phyloP scores from a whole-genome alignment of 148 eudicot genomes.

The Persicaria tinctoria region DNA sequence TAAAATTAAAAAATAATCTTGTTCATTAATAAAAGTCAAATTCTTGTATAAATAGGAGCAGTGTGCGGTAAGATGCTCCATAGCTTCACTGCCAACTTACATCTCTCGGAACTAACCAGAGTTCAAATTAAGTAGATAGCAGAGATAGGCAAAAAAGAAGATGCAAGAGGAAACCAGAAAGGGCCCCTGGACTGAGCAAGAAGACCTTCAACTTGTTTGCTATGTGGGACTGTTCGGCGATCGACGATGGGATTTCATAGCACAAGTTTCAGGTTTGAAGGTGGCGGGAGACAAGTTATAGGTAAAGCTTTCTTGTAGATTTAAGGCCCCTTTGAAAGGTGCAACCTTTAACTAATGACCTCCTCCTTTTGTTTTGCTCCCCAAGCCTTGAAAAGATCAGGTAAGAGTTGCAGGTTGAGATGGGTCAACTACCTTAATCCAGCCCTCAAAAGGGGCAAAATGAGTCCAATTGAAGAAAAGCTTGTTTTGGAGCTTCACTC shows the following conservation, averaged over 20 bases:
- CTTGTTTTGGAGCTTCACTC: constrained; percentile 76
- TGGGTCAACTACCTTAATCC: constrained; percentile 98
- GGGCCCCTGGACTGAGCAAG: constrained; percentile 97
- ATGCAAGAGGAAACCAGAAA: constrained; percentile 54
- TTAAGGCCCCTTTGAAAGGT: constrained; percentile 20
- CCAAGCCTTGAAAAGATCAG: constrained; percentile 90
- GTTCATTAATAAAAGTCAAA: constrained; percentile 15
- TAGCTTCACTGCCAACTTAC: neutral
- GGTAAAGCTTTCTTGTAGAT: constrained; percentile 64
- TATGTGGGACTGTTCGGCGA: constrained; percentile 93
- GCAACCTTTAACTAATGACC: constrained; percentile 16
- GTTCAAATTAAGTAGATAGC: neutral
- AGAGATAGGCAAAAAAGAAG: constrained; percentile 21
- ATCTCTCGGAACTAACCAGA: neutral
- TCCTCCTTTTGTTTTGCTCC: constrained; percentile 22
- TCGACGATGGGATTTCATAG: constrained; percentile 98
- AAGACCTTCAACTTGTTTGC: constrained; percentile 74
- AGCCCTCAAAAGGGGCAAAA: constrained; percentile 77
- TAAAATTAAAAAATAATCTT: too few species aligned
- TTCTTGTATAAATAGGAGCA: constrained; percentile 26
- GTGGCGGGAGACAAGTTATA: constrained; percentile 94
- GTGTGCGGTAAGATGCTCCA: constrained; percentile 15
- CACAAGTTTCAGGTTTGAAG: constrained; percentile 99
- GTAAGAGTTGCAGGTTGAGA: constrained; percentile 91
- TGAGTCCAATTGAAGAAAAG: constrained; percentile 80